Conservation (phyloP, 2,329 filamentous ascomycete species). For the Colletotrichum coccodes region DNA sequence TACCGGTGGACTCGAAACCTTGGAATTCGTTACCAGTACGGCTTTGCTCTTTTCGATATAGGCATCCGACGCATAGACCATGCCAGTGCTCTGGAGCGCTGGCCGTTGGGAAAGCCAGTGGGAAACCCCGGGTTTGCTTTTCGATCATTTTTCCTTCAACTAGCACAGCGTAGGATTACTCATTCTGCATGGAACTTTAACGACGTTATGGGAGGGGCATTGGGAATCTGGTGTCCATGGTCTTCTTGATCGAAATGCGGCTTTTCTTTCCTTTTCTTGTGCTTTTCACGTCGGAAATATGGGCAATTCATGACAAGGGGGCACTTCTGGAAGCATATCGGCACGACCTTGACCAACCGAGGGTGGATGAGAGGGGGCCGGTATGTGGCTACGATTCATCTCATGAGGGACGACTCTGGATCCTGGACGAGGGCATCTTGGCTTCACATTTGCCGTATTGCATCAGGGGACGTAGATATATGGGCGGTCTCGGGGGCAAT, state of each 20-base stretch:
- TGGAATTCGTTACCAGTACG: not conserved
- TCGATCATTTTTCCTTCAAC: not conserved
- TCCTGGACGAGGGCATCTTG: not conserved
- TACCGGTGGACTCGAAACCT: not conserved
- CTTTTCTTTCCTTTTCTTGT: not conserved
- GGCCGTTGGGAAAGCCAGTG: not conserved
- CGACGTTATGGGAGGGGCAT: slow-evolving; percentile 25
- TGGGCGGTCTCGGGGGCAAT: not conserved
- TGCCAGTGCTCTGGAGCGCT: not conserved
- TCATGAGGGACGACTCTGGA: not conserved
- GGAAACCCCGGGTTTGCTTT: not conserved
- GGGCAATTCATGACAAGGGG: not conserved
- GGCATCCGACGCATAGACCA: not conserved
- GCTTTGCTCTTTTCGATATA: not conserved
- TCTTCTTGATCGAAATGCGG: not conserved
- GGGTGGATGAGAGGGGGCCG: not conserved
- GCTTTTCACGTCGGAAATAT: not conserved
- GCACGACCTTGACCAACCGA: not conserved
- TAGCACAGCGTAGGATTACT: slow-evolving; percentile 20
- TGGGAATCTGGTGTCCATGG: slow-evolving; percentile 16
- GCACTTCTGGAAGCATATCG: not conserved
- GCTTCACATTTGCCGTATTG: not conserved
- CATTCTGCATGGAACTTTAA: slow-evolving; percentile 21
- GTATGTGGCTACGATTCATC: not conserved
- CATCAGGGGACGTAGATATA: not conserved